A percentile compares a stretch with the other conserved stretches of the same genome.
phyloP scores from a whole-genome alignment of 495 filamentous ascomycete genomes.

The Bacidia gigantensis region DNA sequence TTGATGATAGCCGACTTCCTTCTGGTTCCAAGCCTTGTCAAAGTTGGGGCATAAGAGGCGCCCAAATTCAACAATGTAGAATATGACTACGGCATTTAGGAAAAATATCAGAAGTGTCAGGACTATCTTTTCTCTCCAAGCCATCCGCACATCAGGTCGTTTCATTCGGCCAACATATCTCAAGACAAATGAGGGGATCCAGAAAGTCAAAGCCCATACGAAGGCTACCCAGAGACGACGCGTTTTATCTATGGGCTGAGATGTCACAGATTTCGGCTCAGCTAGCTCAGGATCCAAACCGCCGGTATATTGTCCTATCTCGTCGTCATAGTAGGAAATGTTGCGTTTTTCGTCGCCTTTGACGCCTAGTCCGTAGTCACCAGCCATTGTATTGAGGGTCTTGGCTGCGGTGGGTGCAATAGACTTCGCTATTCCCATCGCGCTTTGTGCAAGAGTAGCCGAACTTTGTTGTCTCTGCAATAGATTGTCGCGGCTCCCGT shows the following conservation, averaged over 20 bases:
- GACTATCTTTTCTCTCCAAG: slow-evolving; percentile 90
- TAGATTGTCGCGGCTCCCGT: slow-evolving; percentile 59
- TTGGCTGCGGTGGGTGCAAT: slow-evolving; percentile 56
- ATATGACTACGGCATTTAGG: slow-evolving; percentile 72
- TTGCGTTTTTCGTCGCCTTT: slow-evolving; percentile 74
- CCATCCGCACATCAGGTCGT: slow-evolving; percentile 89
- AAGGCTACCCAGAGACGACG: slow-evolving; percentile 67
- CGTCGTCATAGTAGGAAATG: slow-evolving; percentile 47
- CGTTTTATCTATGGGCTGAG: slow-evolving; percentile 42
- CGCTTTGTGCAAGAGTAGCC: slow-evolving; percentile 47
- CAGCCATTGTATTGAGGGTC: slow-evolving; percentile 39
- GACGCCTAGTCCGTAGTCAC: slow-evolving; percentile 74
- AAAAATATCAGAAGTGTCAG: slow-evolving; percentile 67
- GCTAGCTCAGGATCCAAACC: slow-evolving; percentile 64
- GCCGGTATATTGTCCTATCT: slow-evolving; percentile 39
- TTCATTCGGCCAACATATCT: slow-evolving; percentile 87
- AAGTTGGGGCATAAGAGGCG: slow-evolving; percentile 76
- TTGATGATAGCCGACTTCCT: slow-evolving; percentile 58
- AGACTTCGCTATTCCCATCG: slow-evolving; percentile 43
- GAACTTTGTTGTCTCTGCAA: slow-evolving; percentile 43
- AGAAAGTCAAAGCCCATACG: slow-evolving; percentile 82
- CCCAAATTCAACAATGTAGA: slow-evolving; percentile 85
- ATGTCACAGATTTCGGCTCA: slow-evolving; percentile 60
- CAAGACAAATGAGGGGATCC: slow-evolving; percentile 81
- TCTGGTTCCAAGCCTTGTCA: slow-evolving; percentile 73